Evolutionary conservation across 2,329 filamentous ascomycete genomes (phyloP).

Genomic region (Orbilia blumenaviensis): DNA sequence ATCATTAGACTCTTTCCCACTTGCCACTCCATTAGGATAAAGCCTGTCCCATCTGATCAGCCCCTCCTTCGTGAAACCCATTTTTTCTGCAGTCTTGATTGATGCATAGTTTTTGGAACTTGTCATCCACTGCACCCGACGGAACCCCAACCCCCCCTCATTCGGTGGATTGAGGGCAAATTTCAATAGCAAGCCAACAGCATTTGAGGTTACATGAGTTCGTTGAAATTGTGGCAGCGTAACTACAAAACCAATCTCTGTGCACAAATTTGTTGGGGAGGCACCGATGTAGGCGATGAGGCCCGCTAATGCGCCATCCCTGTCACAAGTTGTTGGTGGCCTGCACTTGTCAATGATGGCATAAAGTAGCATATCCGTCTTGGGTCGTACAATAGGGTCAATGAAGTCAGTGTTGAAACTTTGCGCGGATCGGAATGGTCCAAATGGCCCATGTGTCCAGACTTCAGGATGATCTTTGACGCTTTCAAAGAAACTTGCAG

Average conservation of each 20-base stretch:
- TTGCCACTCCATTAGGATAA: constrained; percentile 56
- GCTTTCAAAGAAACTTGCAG: neutral
- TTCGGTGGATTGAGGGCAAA: constrained; percentile 57
- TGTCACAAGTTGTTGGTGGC: constrained; percentile 55
- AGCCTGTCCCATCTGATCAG: constrained; percentile 59
- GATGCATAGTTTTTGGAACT: constrained; percentile 57
- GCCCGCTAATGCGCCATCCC: constrained; percentile 59
- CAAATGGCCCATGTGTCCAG: constrained; percentile 54
- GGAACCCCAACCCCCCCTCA: constrained; percentile 57
- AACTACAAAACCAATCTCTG: constrained; percentile 60
- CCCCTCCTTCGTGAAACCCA: constrained; percentile 60
- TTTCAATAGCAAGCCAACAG: constrained; percentile 60
- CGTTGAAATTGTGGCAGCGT: constrained; percentile 60
- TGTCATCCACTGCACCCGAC: constrained; percentile 60
- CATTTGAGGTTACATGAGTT: constrained; percentile 60
- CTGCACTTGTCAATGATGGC: constrained; percentile 59
- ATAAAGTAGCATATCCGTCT: constrained; percentile 32
- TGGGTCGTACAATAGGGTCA: constrained; percentile 15
- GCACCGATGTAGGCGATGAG: constrained; percentile 58
- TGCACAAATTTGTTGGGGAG: constrained; percentile 53
- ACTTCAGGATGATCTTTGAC: constrained; percentile 50
- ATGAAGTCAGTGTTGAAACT: constrained; percentile 50
- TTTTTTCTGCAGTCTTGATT: constrained; percentile 58
- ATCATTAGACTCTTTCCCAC: constrained; percentile 58
- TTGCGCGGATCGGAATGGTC: constrained; percentile 51